These are phyloP conservation scores for Hypomyces perniciosus DNA, from an alignment of 2,329 filamentous ascomycete genomes.

Conservation along the genomic window DNA sequence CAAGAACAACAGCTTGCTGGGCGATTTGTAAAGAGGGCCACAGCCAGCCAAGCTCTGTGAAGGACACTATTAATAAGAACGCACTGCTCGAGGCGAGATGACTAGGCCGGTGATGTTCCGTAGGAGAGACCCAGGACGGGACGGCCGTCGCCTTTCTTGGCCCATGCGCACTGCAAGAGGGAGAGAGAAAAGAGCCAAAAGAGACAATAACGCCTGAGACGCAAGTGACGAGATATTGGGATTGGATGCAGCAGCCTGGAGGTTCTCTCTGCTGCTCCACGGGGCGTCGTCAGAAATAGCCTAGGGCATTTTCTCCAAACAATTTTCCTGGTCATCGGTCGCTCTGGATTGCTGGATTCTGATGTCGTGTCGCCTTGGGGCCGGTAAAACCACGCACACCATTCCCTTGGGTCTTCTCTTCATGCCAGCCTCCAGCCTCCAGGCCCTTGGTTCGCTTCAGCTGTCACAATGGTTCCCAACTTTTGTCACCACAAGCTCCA, in stretches of 20 bases:
- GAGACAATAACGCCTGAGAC: constrained; percentile 1
- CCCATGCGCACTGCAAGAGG: not conserved
- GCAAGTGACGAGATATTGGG: constrained; percentile 4
- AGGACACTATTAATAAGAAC: too few species aligned
- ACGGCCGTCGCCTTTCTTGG: not conserved
- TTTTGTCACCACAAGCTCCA: not conserved
- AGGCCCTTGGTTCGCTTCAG: not conserved
- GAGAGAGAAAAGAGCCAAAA: not conserved
- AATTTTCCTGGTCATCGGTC: too few species aligned
- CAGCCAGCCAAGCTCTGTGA: not conserved
- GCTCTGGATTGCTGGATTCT: too few species aligned
- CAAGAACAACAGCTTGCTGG: too few species aligned
- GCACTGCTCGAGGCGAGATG: too few species aligned
- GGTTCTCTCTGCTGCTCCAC: not conserved
- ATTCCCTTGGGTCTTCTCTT: not conserved
- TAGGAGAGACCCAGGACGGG: constrained; percentile 3
- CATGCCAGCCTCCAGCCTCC: not conserved
- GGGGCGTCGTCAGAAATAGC: not conserved
- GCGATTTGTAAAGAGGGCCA: too few species aligned
- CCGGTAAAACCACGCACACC: not conserved
- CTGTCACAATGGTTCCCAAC: not conserved
- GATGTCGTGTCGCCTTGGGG: not conserved
- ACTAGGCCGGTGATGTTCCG: too few species aligned
- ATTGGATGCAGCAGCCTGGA: constrained; percentile 5
- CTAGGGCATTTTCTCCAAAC: not conserved